Base-by-base conservation (phyloP, 75 land plant genomes). In the Cupressus sempervirens region DNA sequence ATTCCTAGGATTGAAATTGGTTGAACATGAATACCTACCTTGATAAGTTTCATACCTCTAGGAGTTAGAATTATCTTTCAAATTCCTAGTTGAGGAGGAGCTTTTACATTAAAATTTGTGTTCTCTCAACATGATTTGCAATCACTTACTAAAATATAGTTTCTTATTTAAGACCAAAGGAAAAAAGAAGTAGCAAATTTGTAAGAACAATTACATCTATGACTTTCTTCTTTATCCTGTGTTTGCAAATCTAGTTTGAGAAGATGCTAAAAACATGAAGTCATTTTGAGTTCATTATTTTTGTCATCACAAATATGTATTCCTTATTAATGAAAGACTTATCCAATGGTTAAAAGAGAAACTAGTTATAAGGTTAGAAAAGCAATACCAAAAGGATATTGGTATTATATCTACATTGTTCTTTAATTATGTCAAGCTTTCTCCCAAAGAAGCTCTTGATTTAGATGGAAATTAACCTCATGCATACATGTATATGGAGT, bases 391-490 rank as follows among this genome's bases (percentile, higher is more conserved):
- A 32, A 92, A 56, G 72, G 98, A 96, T 82, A 89, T 96, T 35
- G 98, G 98, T 11, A 93, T 96, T 26, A 80, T 96, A 73, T 84
- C 97, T 32, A 89, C 95, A 9, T 95, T 91, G 76, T 96, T 96
- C 81, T 84, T 96, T 3, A 96, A 96, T 84, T 92, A 93, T 88
- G 84, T 95, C 50, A 90, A 91, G 83, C 93, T 96, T 50, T 89
- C 82, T 18, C 93, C 95, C 83, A 97, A 97, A 16, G 92, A 95
- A 89, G 98, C 97, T 23, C 58, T 96, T 54, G 95, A 90, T 84
- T 88, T 96, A 20, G 94, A 86, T 80, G 94, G 97, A 58, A 96
- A 96, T 87, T 95, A 93, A 58, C 98, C 98, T 29, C 98, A 96
- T 91, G 98, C 98, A 6, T 96, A 96, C 54, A 77, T 96, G 13